A percentile compares a stretch with the other conserved stretches of the same genome.
These are phyloP conservation scores for Lipomyces kockii DNA, from an alignment of 805 yeast genomes.

Conservation along the genomic window DNA sequence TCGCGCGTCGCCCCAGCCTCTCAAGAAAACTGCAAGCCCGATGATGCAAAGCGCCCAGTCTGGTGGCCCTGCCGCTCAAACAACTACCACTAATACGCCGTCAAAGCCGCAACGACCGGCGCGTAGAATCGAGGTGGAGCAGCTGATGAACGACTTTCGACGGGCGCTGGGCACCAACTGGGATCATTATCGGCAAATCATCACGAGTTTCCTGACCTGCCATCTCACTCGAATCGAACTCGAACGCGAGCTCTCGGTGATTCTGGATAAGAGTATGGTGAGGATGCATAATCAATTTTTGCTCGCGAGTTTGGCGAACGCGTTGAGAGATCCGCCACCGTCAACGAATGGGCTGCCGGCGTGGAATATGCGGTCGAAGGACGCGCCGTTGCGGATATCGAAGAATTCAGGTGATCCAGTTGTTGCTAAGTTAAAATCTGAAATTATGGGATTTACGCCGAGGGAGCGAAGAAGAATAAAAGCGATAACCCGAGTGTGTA, in stretches of 20 bases:
- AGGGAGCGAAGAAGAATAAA: constrained; percentile 85
- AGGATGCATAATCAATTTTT: constrained; percentile 82
- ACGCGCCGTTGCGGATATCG: constrained; percentile 52
- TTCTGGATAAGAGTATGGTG: constrained; percentile 56
- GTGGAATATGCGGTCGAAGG: constrained; percentile 57
- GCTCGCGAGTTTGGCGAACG: constrained; percentile 80
- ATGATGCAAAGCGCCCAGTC: not conserved
- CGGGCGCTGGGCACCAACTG: constrained; percentile 74
- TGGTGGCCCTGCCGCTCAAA: not conserved
- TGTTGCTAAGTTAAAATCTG: constrained; percentile 79
- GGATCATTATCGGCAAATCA: constrained; percentile 82
- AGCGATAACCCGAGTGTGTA: constrained; percentile 59
- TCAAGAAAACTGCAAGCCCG: constrained; percentile 3
- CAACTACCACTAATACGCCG: constrained; percentile 24
- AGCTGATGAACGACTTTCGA: constrained; percentile 73
- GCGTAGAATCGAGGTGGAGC: constrained; percentile 62
- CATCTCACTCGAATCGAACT: constrained; percentile 78
- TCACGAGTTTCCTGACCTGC: constrained; percentile 65
- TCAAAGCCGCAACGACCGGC: constrained; percentile 38
- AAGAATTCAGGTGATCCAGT: constrained; percentile 55
- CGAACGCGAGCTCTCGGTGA: constrained; percentile 58
- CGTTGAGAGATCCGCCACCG: constrained; percentile 74
- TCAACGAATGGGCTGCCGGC: constrained; percentile 53
- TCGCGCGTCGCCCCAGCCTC: constrained; percentile 32
- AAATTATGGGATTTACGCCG: constrained; percentile 82